Evolutionary conservation across 768 basidiomycete genomes (phyloP).

Genomic region (Paxillus ammoniavirescens): DNA sequence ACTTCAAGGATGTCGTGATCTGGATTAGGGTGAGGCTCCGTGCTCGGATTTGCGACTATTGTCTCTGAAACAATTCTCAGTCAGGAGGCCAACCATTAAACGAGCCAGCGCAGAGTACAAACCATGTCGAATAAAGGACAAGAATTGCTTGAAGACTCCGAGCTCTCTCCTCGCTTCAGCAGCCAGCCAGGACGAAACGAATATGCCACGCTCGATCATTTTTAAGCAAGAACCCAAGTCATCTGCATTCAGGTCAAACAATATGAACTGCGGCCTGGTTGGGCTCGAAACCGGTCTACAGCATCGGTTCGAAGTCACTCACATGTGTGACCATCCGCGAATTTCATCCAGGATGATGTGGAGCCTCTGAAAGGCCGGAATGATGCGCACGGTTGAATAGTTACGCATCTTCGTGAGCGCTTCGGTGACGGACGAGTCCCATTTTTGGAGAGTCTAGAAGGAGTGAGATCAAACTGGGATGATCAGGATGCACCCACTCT

Average conservation of each 20-base stretch:
- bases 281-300: slow-evolving; percentile 9
- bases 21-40: slow-evolving; percentile 46
- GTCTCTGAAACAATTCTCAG: slow-evolving; percentile 38
- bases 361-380: slow-evolving; percentile 74
- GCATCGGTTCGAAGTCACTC: slow-evolving; percentile 28
- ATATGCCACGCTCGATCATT: slow-evolving; percentile 54
- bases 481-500: slow-evolving; percentile 46
- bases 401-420: slow-evolving; percentile 73
- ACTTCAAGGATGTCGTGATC: slow-evolving; percentile 78
- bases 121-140: slow-evolving; percentile 78
- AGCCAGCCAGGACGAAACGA: slow-evolving; percentile 68
- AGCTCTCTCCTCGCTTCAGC: slow-evolving; percentile 65
- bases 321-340: slow-evolving; percentile 77
- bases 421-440: slow-evolving; percentile 74
- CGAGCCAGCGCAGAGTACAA: slow-evolving; percentile 21
- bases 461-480: slow-evolving; percentile 17
- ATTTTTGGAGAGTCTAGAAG: slow-evolving; percentile 72
- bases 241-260: slow-evolving; percentile 52
- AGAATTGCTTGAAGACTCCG: slow-evolving; percentile 73
- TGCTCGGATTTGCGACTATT: slow-evolving; percentile 47
- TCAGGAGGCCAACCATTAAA: slow-evolving; percentile 11
- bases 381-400: slow-evolving; percentile 64
- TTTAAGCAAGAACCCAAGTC: slow-evolving; percentile 54
- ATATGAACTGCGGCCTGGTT: slow-evolving; percentile 52
- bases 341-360: slow-evolving; percentile 77